These are phyloP conservation scores for Tranzscheliella williamsii DNA, from an alignment of 1,284 basidiomycete genomes.

Conservation along the genomic window DNA sequence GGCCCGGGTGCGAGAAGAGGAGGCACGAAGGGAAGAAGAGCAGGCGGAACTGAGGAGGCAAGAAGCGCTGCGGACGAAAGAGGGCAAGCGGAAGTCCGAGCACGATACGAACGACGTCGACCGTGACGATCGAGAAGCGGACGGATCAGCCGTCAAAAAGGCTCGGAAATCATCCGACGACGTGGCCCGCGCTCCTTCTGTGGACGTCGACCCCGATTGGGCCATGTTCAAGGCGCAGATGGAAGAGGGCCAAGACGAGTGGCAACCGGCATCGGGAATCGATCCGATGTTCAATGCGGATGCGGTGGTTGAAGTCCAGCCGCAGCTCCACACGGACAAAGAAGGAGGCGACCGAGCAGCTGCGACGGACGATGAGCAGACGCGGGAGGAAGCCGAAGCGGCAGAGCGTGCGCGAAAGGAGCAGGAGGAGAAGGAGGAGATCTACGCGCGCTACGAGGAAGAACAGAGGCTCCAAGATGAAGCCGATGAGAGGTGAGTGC, in stretches of 20 bases:
- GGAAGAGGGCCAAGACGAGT: conserved; percentile 2
- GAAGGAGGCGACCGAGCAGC: neutral
- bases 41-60: conserved; percentile 7
- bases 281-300: conserved; percentile 7
- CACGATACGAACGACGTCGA: conserved; percentile 3
- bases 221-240: conserved; percentile 44
- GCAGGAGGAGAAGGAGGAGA: conserved; percentile 47
- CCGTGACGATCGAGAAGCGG: neutral
- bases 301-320: conserved; percentile 42
- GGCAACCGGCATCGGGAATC: neutral
- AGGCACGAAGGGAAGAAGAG: neutral
- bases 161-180: neutral
- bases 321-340: conserved; percentile 17
- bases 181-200: neutral
- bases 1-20: conserved; percentile 15
- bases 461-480: conserved; percentile 51
- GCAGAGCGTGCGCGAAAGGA: conserved; percentile 29
- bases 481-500: conserved; percentile 44
- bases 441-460: conserved; percentile 43
- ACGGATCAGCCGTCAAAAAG: conserved; percentile 7
- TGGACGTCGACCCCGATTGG: conserved; percentile 43
- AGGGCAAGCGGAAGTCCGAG: conserved; percentile 31
- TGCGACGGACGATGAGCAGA: conserved; percentile 6
- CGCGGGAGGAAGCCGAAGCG: conserved; percentile 24
- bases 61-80: conserved; percentile 15